Percentiles rank a stretch among this genome's conserved stretches.
phyloP scores from a whole-genome alignment of 2,329 filamentous ascomycete genomes.

The Cladophialophora exuberans region DNA sequence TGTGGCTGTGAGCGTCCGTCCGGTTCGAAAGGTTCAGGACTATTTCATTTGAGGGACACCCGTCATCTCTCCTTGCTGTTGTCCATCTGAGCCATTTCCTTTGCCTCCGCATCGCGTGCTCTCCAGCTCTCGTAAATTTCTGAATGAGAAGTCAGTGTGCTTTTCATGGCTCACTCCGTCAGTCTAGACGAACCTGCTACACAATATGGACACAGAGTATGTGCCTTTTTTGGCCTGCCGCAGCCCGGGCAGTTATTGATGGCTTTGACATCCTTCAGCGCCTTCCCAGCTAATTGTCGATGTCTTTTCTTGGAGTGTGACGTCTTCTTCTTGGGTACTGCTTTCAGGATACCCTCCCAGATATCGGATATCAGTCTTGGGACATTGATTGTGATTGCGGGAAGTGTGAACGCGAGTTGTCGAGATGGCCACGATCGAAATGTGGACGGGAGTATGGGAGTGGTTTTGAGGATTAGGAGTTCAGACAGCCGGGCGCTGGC shows the following conservation, averaged over 20 bases:
- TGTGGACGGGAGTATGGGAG: slow-evolving; percentile 35
- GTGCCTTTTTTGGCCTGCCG: slow-evolving; percentile 83
- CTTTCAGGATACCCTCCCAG: slow-evolving; percentile 89
- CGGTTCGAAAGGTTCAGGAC: no score
- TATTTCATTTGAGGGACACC: no score
- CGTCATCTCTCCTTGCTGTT: background rate
- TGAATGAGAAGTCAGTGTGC: background rate
- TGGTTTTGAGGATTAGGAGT: slow-evolving; percentile 25
- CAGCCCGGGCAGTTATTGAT: slow-evolving; percentile 90
- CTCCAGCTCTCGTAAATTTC: slow-evolving; percentile 29
- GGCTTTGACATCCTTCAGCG: slow-evolving; percentile 82
- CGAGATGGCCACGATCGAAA: slow-evolving; percentile 45
- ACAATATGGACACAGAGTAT: slow-evolving; percentile 86
- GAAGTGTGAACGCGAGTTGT: slow-evolving; percentile 60
- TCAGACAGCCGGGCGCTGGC: slow-evolving; percentile 27
- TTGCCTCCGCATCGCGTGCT: slow-evolving; percentile 16
- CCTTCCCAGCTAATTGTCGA: slow-evolving; percentile 94
- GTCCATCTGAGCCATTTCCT: slow-evolving; percentile 7
- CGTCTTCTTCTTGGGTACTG: slow-evolving; percentile 98
- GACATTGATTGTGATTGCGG: slow-evolving; percentile 63
- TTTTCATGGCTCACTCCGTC: no score
- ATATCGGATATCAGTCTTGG: slow-evolving; percentile 76
- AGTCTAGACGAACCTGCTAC: slow-evolving; percentile 65
- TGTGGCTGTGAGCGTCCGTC: no score
- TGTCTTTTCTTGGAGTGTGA: slow-evolving; percentile 94